Percentiles rank a stretch among this genome's conserved stretches.
Evolutionary conservation across 2,329 filamentous ascomycete genomes (phyloP).

Genomic region (Mycosphaerella arachidis): DNA sequence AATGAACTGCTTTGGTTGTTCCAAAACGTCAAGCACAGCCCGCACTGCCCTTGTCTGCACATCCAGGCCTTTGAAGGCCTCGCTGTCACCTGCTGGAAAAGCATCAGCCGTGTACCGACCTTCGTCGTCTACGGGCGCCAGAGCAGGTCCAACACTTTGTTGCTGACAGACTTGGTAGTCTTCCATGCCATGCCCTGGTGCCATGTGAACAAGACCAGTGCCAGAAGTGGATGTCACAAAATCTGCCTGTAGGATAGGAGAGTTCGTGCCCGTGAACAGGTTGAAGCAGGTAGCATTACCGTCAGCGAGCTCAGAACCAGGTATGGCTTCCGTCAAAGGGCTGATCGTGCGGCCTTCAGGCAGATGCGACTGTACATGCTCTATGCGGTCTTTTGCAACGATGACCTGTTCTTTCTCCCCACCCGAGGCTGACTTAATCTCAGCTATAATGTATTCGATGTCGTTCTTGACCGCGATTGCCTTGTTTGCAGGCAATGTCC

Average conservation of each 20-base stretch:
- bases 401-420: conserved; percentile 49
- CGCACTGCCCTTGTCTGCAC: conserved; percentile 67
- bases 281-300: conserved; percentile 26
- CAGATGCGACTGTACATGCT: conserved; percentile 50
- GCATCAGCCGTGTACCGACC: conserved; percentile 78
- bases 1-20: conserved; percentile 32
- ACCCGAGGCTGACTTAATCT: conserved; percentile 4
- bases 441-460: conserved; percentile 58
- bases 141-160: conserved; percentile 62
- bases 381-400: conserved; percentile 66
- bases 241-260: conserved; percentile 70
- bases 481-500: conserved; percentile 90
- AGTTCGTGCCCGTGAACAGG: conserved; percentile 44
- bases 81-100: conserved; percentile 54
- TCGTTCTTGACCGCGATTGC: conserved; percentile 78
- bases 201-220: conserved; percentile 89
- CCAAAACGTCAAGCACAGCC: conserved; percentile 66
- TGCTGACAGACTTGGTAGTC: conserved; percentile 79
- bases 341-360: conserved; percentile 42
- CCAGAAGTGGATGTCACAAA: conserved; percentile 91
- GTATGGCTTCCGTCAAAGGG: conserved; percentile 54
- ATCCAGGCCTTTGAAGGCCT: conserved; percentile 64
- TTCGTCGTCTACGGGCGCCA: conserved; percentile 77
- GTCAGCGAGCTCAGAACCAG: conserved; percentile 61
- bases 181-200: conserved; percentile 93